Base-by-base conservation (phyloP, 345 rosid genomes). In the Eucalyptus polybractea region DNA sequence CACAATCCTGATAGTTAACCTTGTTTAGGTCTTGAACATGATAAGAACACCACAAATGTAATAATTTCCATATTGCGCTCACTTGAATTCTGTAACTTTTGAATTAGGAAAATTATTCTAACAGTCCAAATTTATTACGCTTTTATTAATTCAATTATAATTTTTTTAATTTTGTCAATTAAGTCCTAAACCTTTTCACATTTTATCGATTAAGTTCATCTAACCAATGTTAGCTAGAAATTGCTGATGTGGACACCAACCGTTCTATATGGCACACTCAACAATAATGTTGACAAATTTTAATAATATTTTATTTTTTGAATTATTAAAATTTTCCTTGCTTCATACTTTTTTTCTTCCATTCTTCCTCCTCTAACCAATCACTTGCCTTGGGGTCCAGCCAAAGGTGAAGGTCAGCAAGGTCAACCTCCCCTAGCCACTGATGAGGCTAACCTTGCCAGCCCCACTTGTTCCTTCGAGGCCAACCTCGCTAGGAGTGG, bases 221-320 rank as follows among this genome's bases (percentile, higher is more conserved):
- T 56, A 56, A 24, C 13, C 62, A 24, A 56, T 56, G 10, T 56
- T 56, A 24, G 6, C 6, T 24, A 56, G 3, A 56, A 56, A 56
- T 56, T 56, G 13, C 2, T 10, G 5, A 56, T 1, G 25, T 56
- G 3, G 62, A 56, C 2, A 6, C 6, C 62, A 9, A 22, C 6
- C 6, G 1, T 24, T 10, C 1, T 56, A 56, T 0, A 22, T 10
- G 2, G 13, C 1, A 10, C 29, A 10, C 6, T 56, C 29, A 22
- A 22, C 1, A 1, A 3, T 24, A 24, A 56, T 0, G 29, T 24
- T 0, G 29, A 56, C 6, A 56, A 56, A 8, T 56, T 56, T 56
- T 56, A 56, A 56, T 2, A 1, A 53, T 56, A 24, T 56, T 56
- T 24, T 22, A 56, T 56, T 24, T 56, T 54, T 56, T 56, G 24